Conservation (phyloP, 176 grass and related monocot genomes). For the Avena sativa region DNA sequence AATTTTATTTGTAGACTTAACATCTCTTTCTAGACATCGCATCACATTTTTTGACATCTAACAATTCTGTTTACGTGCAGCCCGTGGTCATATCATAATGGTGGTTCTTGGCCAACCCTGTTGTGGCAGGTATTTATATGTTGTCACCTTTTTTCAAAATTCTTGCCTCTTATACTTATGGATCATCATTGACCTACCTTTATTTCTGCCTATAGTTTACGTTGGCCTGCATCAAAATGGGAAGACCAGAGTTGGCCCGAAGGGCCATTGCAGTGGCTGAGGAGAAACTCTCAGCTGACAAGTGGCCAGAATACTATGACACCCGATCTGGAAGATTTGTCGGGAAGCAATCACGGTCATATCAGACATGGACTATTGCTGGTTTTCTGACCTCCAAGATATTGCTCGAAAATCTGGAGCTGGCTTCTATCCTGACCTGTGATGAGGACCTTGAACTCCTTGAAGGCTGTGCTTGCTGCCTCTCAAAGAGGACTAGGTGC, state of each 20-base stretch:
- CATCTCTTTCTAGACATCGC: slow-evolving; percentile 21
- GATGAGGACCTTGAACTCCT: slow-evolving; percentile 96
- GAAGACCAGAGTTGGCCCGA: slow-evolving; percentile 77
- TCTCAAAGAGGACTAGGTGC: slow-evolving; percentile 71
- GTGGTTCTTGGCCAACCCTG: slow-evolving; percentile 98
- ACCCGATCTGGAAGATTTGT: slow-evolving; percentile 80
- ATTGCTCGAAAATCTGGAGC: slow-evolving; percentile 82
- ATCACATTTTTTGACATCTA: slow-evolving; percentile 36
- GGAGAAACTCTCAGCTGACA: slow-evolving; percentile 76
- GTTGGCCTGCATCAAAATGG: slow-evolving; percentile 97
- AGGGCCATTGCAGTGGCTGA: slow-evolving; percentile 82
- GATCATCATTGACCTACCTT: slow-evolving; percentile 24
- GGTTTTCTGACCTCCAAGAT: slow-evolving; percentile 94
- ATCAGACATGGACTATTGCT: slow-evolving; percentile 98
- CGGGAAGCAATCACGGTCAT: slow-evolving; percentile 91
- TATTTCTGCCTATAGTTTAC: slow-evolving; percentile 74
- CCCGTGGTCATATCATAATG: slow-evolving; percentile 99
- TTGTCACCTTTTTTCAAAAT: not conserved
- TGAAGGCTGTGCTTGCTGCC: slow-evolving; percentile 83
- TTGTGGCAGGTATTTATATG: slow-evolving; percentile 84
- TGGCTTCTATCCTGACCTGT: slow-evolving; percentile 93
- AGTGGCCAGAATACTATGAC: slow-evolving; percentile 98
- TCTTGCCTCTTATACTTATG: slow-evolving; percentile 2
- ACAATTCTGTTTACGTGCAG: slow-evolving; percentile 59
- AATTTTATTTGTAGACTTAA: slow-evolving; percentile 15